Conservation (phyloP, 139 green algal genomes). For the Axilococcus clingmanii region DNA sequence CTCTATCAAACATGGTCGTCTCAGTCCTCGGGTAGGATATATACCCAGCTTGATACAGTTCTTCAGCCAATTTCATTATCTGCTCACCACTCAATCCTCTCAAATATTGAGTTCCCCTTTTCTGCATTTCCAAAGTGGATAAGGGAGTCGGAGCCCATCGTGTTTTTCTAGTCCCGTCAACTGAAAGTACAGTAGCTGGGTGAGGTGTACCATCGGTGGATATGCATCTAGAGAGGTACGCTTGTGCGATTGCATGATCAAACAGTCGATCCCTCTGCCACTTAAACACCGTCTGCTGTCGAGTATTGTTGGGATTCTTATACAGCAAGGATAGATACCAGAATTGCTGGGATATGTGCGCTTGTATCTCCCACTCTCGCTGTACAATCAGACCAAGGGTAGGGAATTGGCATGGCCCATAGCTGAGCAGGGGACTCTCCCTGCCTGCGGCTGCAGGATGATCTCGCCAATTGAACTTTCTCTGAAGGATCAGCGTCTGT, state of each 20-base stretch:
- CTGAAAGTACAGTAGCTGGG: slow-evolving; percentile 4
- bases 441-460: slow-evolving; percentile 5
- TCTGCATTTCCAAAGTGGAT: slow-evolving; percentile 94
- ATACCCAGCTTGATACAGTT: slow-evolving; percentile 93
- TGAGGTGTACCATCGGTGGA: slow-evolving; percentile 47
- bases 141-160: slow-evolving; percentile 70
- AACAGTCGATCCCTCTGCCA: slow-evolving; percentile 79
- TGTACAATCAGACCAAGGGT: slow-evolving; percentile 96
- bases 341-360: slow-evolving; percentile 85
- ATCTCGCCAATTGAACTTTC: slow-evolving; percentile 62
- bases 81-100: slow-evolving; percentile 62
- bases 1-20: slow-evolving; percentile 75
- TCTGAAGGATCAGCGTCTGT: slow-evolving; percentile 87
- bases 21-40: slow-evolving; percentile 95
- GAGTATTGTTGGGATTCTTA: not conserved
- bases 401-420: slow-evolving; percentile 96
- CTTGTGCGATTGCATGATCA: slow-evolving; percentile 57
- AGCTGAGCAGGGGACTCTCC: slow-evolving; percentile 59
- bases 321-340: slow-evolving; percentile 70
- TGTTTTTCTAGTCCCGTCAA: slow-evolving; percentile 39
- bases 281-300: slow-evolving; percentile 42
- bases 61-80: slow-evolving; percentile 94
- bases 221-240: slow-evolving; percentile 72
- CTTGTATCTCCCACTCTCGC: slow-evolving; percentile 87
- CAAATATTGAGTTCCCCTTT: slow-evolving; percentile 64